Base-by-base conservation (phyloP, 1,284 basidiomycete genomes). In the Cutaneotrichosporon mucoides region DNA sequence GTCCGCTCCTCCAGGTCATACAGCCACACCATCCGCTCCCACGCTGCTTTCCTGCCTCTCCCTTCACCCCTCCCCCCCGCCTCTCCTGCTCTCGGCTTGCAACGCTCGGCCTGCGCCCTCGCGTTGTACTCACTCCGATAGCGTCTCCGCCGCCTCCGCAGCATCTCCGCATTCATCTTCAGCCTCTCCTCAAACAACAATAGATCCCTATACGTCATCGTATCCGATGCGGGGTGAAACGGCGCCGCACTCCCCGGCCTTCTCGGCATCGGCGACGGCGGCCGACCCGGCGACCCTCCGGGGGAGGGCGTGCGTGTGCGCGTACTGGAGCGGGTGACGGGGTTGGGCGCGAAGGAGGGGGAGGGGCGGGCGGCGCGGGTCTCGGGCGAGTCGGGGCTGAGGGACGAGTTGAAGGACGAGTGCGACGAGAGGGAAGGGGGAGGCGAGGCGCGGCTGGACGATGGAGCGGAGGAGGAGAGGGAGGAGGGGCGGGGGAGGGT, bases 131-230 rank as follows among this genome's bases (percentile, higher is more conserved):
- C 77, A 94, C 93, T 79, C 79, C 92, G 89, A 79, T 98, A 98
- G 68, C 89, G 84, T 51, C 86, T 82, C 75, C 93, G 90, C 61
- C 94, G 83, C 48, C 85, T 82, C 70, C 89, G 86, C 15, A 98
- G 81, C 62, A 84, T 85, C 9, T 88, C 84, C 4, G 92, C 92
- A 75, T 91, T 98, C 53, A 89, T 89, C 79, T 98, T 98, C 56
- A 99, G 84, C 13, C 96, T 83, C 77, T 99, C 94, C 79, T 99
- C 95, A 66, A 99, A 98, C 53, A 93, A 81, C 42, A 98, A 83
- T 35, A 99, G 81, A 76, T 99, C 95, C 49, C 89, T 83, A 75
- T 90, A 92, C 0, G 91, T 93, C 13, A 85, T 81, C 51, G 82
- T 81, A 73, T 91, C 89, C 63, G 85, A 83, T 10, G 85, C 76